Evolutionary conservation across 805 yeast genomes (phyloP).

Genomic region (Saccharomycopsis malanga): DNA sequence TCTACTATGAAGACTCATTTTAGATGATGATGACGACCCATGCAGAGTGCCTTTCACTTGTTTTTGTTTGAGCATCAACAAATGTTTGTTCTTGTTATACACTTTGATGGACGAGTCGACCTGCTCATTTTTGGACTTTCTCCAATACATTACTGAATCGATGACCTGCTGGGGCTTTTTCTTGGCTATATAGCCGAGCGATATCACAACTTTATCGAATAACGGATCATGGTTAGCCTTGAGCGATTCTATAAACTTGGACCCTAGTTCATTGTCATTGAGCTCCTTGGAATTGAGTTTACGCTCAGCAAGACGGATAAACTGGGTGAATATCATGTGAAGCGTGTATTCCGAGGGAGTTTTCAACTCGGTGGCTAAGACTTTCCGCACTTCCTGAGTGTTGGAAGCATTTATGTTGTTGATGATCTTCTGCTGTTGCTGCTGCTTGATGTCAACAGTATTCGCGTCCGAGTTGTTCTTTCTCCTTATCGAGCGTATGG

Average conservation of each 20-base stretch:
- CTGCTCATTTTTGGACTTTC: conserved; percentile 78
- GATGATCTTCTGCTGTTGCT: conserved; percentile 1
- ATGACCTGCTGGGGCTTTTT: conserved; percentile 91
- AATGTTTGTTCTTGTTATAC: conserved; percentile 16
- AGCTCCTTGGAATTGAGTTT: conserved; percentile 45
- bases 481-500: conserved; percentile 1
- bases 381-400: conserved; percentile 27
- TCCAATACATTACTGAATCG: conserved; percentile 98
- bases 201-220: conserved; percentile 78
- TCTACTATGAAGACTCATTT: conserved; percentile 19
- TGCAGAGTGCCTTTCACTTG: conserved; percentile 11
- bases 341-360: conserved; percentile 85
- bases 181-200: conserved; percentile 86
- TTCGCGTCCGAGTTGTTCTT: background rate
- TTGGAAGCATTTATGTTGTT: conserved; percentile 11
- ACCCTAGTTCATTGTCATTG: conserved; percentile 1
- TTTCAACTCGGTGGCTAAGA: conserved; percentile 48
- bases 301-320: conserved; percentile 87
- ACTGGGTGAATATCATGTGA: conserved; percentile 91
- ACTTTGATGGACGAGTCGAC: conserved; percentile 13
- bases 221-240: conserved; percentile 82
- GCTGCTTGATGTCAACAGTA: background rate
- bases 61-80: conserved; percentile 9
- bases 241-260: conserved; percentile 50
- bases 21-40: conserved; percentile 14